Evolutionary conservation across 2,329 filamentous ascomycete genomes (phyloP), one percentile per base, ranked within the genome.

Genomic region (Cytospora leucostoma): DNA sequence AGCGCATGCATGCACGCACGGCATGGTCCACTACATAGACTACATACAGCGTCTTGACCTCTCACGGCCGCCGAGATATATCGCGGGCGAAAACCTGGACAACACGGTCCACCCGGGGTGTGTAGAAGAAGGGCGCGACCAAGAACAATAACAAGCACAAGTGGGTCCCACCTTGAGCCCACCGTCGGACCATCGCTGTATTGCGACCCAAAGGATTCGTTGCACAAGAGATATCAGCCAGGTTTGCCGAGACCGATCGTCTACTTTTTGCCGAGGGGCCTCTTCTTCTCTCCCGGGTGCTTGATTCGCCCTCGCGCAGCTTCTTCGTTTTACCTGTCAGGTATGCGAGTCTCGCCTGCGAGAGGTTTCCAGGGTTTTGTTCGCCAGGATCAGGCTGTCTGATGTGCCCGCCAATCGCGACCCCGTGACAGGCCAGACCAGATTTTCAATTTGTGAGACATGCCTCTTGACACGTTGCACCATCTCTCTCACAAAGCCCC

Each of bases 401-500:
- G 15, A 27, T 21, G 32, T 33, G 15, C 21, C 47, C 33, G 19
- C 53, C n/a, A 10, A 21, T 10, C 44, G 21, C 8, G 13, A 13
- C 44, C 27, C 52, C 34, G 56, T 55, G 51, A 52, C 40, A 50
- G 55, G 19, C 7, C 49, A 32, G 19, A 19, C 7, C n/a, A 12
- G 12, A n/a, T 53, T 17, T 52, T 38, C 54, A 49, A 27, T 27
- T 37, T 51, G 38, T 40, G 40, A 62, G 59, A 65, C 59, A 62
- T 47, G 59, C 59, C 54, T 53, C 33, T 54, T 55, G 59, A 59
- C 56, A 59, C 63, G 63, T 62, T 59, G 51, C 63, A 65, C 58
- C 53, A 32, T 50, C 17, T 34, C 55, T 35, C 50, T 12, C 37
- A 37, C 13, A 8, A 17, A 49, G 50, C 32, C 13, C 27, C 27